Conservation (phyloP, 2,329 filamentous ascomycete genomes). For the Scedosporium boydii region DNA sequence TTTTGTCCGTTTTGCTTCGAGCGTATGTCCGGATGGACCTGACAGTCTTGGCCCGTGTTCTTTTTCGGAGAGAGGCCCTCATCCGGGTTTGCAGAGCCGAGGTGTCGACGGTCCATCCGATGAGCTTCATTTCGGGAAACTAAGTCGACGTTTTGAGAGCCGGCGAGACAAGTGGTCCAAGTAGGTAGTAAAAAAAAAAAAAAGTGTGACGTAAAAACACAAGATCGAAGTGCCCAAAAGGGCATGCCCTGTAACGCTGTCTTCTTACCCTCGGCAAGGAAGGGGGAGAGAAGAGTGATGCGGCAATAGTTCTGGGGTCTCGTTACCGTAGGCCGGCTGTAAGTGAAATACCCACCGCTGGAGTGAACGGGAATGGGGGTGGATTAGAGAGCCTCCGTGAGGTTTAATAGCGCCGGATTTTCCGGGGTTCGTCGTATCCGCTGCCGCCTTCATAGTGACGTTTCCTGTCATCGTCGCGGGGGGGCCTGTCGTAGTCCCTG, state of each 20-base stretch:
- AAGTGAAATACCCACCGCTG: constrained; percentile 30
- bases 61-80: too few species aligned
- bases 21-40: neutral
- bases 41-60: neutral
- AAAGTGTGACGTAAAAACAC: constrained; percentile 18
- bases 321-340: neutral
- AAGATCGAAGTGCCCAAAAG: constrained; percentile 11
- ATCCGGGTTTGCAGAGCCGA: too few species aligned
- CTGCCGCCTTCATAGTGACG: constrained; percentile 70
- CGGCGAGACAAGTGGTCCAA: neutral
- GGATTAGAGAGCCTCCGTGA: neutral
- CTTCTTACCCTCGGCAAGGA: constrained; percentile 3
- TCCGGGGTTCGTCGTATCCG: constrained; percentile 68
- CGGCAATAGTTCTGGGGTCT: neutral
- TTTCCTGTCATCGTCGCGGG: constrained; percentile 48
- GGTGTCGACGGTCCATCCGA: too few species aligned
- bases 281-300: constrained; percentile 20
- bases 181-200: neutral
- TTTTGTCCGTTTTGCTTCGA: neutral
- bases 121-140: neutral
- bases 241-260: neutral
- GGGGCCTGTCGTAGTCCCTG: constrained; percentile 43
- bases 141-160: neutral
- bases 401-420: constrained; percentile 53
- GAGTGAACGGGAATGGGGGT: constrained; percentile 21